Base-by-base conservation (phyloP, 2,329 filamentous ascomycete species). In the Pyrenochaeta sp. region DNA sequence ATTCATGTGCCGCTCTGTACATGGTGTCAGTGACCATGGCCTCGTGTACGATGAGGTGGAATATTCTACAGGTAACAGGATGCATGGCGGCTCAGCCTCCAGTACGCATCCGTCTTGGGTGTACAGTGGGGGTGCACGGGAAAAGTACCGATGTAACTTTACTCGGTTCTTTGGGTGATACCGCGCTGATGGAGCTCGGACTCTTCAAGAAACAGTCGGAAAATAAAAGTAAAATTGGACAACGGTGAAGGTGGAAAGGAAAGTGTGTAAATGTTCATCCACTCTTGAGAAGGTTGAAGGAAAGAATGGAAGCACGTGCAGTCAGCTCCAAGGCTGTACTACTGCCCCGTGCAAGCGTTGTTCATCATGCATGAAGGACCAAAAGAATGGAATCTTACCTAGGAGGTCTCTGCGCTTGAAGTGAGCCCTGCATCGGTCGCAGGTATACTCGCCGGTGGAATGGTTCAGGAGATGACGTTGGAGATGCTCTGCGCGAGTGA, bases 391-490 rank as follows among this genome's bases (percentile, higher is more conserved):
- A 6, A 35, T 43, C 74, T 67, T 70, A 81, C 81, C 78, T 43
- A 84, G 66, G 28, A 86, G 67, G 63, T 86, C 83, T 18, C 77
- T 79, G 30, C 83, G 75, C 56, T 82, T 81, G 64, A 85, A 86
- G 58, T 84, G 81, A 19, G 81, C 81, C 43, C 77, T 76, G 51
- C 84, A 87, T 55, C 83, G 71, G 35, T 77, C 67, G 57, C 83
- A 86, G 3, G 81, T 83, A 47, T 76, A 77, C 29, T 80, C 77
- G 9, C 69, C 69, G 15, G 52, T 63, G 78, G 72, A 80, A 88
- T 88, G 93, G 67, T 97, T 97, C 53, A 97, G 75, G 72, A 96
- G 89, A 74, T 97, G 93, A 34, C 93, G 86, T 73, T 96, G 96
- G 76, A 97, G 77, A 77, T 97, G 93, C 73, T 97, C 93, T 6